Base-by-base conservation (phyloP, 352 stramenopile genomes). In the Phytophthora vignae region DNA sequence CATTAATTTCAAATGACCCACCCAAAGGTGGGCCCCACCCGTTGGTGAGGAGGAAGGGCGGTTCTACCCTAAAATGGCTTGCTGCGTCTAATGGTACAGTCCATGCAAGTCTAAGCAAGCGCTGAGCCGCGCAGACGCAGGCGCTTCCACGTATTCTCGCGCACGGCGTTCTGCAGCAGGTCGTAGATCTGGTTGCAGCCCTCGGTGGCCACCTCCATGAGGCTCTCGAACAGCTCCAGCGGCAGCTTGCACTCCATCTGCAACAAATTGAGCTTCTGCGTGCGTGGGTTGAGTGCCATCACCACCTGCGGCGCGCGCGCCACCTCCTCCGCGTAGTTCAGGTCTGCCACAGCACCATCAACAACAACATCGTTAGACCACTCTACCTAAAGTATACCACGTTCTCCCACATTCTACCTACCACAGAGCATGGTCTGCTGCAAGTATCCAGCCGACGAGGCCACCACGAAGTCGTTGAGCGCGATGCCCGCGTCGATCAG, bases 201-300 rank as follows among this genome's bases (percentile, higher is more conserved):
- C 19, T 94, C 84, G 58, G 91, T 92, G 19, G 89, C 86, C 36
- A 90, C 79, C 36, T 84, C 70, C 84, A 98, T 93, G 64, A 96
- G 84, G 29, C 79, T 88, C 71, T 97, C 90, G 64, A 97, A 95
- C 25, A 96, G 88, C 61, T 97, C 91, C 10, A 97, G 75, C 48
- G 90, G 87, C 59, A 97, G 76, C 55, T 97, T 96, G 71, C 90
- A 94, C 78, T 97, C 92, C 90, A 97, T 97, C 69, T 97, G 90
- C 58, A 97, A 71, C 71, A 98, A 42, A 33, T 91, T 95, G 4
- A 96, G 78, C 76, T 96, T 95, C 60, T 91, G 82, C 56, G 91
- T 93, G 65, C 87, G 88, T n/a, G 93, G 91, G 63, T 97, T 94
- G 11, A 97, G 67, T 31, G 93, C 93, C 6, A 98, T 82, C 29